Evolutionary conservation across 176 grass and related monocot genomes (phyloP).

Genomic region (Oryza nivara): DNA sequence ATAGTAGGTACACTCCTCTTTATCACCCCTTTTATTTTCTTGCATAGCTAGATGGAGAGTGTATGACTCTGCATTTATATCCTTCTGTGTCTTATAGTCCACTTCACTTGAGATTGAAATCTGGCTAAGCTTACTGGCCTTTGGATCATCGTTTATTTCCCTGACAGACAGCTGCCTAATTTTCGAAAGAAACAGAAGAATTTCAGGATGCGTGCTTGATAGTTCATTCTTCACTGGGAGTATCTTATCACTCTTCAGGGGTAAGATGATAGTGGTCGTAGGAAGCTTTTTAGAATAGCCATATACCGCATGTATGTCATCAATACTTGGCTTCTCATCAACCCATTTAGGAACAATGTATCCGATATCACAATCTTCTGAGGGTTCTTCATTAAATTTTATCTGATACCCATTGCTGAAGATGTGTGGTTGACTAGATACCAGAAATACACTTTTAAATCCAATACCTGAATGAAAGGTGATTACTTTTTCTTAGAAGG

Average conservation of each 20-base stretch:
- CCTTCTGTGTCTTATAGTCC: slow-evolving; percentile 52
- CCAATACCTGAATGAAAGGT: slow-evolving; percentile 71
- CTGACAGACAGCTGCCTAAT: slow-evolving; percentile 61
- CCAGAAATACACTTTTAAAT: slow-evolving; percentile 82
- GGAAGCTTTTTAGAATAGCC: slow-evolving; percentile 57
- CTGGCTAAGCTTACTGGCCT: slow-evolving; percentile 38
- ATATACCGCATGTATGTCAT: slow-evolving; percentile 56
- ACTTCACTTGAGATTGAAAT: slow-evolving; percentile 67
- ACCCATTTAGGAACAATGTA: slow-evolving; percentile 91
- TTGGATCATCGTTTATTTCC: slow-evolving; percentile 36
- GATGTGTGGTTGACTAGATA: slow-evolving; percentile 69
- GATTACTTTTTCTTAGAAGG: no score
- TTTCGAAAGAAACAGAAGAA: slow-evolving; percentile 74
- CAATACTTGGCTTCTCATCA: slow-evolving; percentile 46
- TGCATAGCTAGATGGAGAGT: slow-evolving; percentile 53
- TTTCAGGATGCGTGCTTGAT: slow-evolving; percentile 73
- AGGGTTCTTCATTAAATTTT: slow-evolving; percentile 70
- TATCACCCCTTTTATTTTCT: slow-evolving; percentile 23
- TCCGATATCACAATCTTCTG: slow-evolving; percentile 66
- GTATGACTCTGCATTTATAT: slow-evolving; percentile 64
- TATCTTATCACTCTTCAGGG: slow-evolving; percentile 64
- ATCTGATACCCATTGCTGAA: slow-evolving; percentile 93
- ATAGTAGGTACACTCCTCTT: slow-evolving; percentile 69
- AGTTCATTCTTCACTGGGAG: slow-evolving; percentile 66
- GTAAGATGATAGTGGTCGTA: slow-evolving; percentile 66